Conservation (phyloP, 2,329 filamentous ascomycete genomes). For the Epichloe uncinata region DNA sequence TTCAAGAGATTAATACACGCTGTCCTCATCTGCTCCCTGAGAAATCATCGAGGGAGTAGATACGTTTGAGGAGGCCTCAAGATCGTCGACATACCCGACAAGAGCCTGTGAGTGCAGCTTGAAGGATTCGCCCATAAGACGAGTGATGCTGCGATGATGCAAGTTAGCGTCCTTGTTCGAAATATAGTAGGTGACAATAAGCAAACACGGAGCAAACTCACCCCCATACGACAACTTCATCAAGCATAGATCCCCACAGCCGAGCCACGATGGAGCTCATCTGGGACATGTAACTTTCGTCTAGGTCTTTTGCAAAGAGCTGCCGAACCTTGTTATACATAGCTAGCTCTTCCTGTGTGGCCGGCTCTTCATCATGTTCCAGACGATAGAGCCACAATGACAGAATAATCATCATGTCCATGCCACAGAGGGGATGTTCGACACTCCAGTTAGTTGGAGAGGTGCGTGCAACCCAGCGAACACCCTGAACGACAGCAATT, state of each 20-base stretch:
- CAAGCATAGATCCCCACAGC: conserved; percentile 95
- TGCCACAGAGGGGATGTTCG: conserved; percentile 88
- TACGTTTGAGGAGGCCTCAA: conserved; percentile 54
- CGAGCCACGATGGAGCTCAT: conserved; percentile 91
- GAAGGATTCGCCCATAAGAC: conserved; percentile 96
- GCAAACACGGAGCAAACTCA: conserved; percentile 39
- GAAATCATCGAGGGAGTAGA: conserved; percentile 61
- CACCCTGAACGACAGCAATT: conserved; percentile 83
- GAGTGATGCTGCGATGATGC: conserved; percentile 53
- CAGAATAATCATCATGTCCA: conserved; percentile 96
- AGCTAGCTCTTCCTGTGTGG: conserved; percentile 66
- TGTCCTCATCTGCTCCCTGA: conserved; percentile 57
- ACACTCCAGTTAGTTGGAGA: conserved; percentile 98
- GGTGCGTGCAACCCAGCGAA: conserved; percentile 95
- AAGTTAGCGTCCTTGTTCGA: conserved; percentile 9
- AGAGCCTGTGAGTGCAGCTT: conserved; percentile 92
- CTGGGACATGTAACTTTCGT: conserved; percentile 68
- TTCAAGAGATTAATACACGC: conserved; percentile 48
- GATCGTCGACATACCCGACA: conserved; percentile 83
- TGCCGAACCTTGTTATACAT: conserved; percentile 91
- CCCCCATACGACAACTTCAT: conserved; percentile 99
- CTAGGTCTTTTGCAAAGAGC: conserved; percentile 81
- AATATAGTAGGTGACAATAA: neutral
- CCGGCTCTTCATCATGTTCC: conserved; percentile 94
- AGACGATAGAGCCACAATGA: conserved; percentile 97